Base-by-base conservation (phyloP, 2,329 filamentous ascomycete genomes). In the Diaporthe humulicola region DNA sequence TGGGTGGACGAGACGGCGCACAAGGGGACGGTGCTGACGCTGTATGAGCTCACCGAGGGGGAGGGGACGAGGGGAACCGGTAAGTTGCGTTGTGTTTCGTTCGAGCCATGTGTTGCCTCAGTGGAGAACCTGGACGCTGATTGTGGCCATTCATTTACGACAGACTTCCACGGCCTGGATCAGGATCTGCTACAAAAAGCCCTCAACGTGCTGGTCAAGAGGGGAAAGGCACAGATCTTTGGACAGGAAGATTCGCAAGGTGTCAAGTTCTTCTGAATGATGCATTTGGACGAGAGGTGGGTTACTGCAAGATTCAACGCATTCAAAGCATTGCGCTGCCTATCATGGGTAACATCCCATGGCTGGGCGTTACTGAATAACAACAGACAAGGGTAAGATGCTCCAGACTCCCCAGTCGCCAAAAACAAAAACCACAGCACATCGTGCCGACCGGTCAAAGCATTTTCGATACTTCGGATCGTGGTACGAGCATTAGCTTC, bases 211-310 rank as follows among this genome's bases (percentile, higher is more conserved):
- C 88, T 98, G 66, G 96, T 98, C 48, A 98, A 97, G 88, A 90
- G 93, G 77, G 95, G 95, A 78, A 98, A 94, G 85, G 96, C 96
- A 19, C 96, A 98, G 84, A 92, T 98, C 36, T 98, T 99, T 85
- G 96, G 96, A 45, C 90, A 91, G 71, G 95, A 96, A 80, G 95
- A 96, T 82, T 94, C 94, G 76, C 91, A 94, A 80, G 97, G 97
- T 80, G 95, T 98, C 78, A 99, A 99, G 86, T 98, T 99, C 86
- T 98, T 98, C 82, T 98, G 86, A 92, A 64, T 30, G 30, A 54
- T 56, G 54, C 40, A n/a, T 8, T 57, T 9, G 48, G n/a, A 45
- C 70, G 22, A n/a, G 57, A n/a, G 36, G 19, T 22, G 25, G 17
- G 19, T 56, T 12, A 57, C n/a, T n/a, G n/a, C 52, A 58, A 45